Evolutionary conservation across 768 basidiomycete species (phyloP).

Genomic region (Termitomyces sp.): DNA sequence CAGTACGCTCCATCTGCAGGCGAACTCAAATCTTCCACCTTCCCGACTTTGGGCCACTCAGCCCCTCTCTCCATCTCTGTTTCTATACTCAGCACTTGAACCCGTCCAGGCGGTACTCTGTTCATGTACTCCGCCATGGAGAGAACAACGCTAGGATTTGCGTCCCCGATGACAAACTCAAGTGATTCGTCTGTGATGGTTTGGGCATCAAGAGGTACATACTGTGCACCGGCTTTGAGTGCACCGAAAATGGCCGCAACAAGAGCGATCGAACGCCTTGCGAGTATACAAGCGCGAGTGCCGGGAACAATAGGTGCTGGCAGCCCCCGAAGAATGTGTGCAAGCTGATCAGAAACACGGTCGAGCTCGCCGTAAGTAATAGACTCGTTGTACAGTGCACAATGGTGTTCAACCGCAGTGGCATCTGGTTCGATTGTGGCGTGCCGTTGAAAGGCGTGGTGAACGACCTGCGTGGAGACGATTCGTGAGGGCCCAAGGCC

Average conservation of each 20-base stretch:
- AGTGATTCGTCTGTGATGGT: constrained; percentile 52
- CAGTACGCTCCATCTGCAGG: constrained; percentile 45
- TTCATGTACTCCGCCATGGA: constrained; percentile 34
- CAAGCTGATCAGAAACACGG: constrained; percentile 39
- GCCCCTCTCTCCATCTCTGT: constrained; percentile 23
- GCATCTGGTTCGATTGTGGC: constrained; percentile 32
- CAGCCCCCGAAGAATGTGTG: constrained; percentile 31
- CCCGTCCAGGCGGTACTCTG: constrained; percentile 22
- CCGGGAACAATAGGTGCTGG: constrained; percentile 35
- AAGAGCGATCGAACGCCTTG: constrained; percentile 48
- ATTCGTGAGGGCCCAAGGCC: constrained; percentile 33
- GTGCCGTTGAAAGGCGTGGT: constrained; percentile 51
- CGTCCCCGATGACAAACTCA: constrained; percentile 42
- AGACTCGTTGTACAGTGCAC: constrained; percentile 18
- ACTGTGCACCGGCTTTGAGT: constrained; percentile 53
- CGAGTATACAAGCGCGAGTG: constrained; percentile 48
- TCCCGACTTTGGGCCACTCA: constrained; percentile 22
- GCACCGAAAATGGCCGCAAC: constrained; percentile 51
- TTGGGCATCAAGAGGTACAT: constrained; percentile 54
- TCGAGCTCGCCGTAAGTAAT: constrained; percentile 51
- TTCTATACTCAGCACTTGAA: constrained; percentile 26
- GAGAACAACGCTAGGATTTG: constrained; percentile 35
- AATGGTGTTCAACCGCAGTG: constrained; percentile 45
- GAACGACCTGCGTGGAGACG: constrained; percentile 41
- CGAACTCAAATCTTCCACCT: constrained; percentile 31